Evolutionary conservation across 257 asterid species (phyloP).

Genomic region (Solanum piurae): DNA sequence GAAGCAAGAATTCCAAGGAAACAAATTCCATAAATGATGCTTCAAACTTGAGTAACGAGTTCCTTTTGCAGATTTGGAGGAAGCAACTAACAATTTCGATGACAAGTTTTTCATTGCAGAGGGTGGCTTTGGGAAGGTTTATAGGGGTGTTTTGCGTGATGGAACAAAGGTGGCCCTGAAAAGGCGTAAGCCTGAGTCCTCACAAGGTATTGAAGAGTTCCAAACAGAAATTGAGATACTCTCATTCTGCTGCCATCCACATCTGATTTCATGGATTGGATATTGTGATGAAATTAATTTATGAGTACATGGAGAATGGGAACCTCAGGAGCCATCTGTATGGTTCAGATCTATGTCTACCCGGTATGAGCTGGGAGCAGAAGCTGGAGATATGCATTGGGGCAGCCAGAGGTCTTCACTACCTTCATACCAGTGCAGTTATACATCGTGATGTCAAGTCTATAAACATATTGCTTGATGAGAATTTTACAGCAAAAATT

Average conservation of each 20-base stretch:
- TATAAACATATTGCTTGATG: too few relatives aligned
- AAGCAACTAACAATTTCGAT: not conserved
- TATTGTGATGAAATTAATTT: not conserved
- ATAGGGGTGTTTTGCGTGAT: constrained; percentile 1
- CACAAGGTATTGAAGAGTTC: not conserved
- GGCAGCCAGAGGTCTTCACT: not conserved
- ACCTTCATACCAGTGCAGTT: not conserved
- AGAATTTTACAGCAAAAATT: not conserved
- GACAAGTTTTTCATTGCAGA: not conserved
- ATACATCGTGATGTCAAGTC: too few relatives aligned
- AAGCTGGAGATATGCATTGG: not conserved
- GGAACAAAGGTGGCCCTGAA: constrained; percentile 9
- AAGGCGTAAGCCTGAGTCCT: not conserved
- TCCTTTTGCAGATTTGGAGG: not conserved
- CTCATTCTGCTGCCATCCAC: not conserved
- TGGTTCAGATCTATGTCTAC: not conserved
- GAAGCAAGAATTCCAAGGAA: not conserved
- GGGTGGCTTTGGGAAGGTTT: constrained; percentile 11
- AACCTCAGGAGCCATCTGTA: not conserved
- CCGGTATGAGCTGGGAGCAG: not conserved
- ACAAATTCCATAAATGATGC: not conserved
- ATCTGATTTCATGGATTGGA: not conserved
- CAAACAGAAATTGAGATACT: not conserved
- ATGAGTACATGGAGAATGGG: not conserved
- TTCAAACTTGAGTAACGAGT: not conserved